Evolutionary conservation across 2,329 filamentous ascomycete genomes (phyloP).

Genomic region (Ophiostoma pallidulum): DNA sequence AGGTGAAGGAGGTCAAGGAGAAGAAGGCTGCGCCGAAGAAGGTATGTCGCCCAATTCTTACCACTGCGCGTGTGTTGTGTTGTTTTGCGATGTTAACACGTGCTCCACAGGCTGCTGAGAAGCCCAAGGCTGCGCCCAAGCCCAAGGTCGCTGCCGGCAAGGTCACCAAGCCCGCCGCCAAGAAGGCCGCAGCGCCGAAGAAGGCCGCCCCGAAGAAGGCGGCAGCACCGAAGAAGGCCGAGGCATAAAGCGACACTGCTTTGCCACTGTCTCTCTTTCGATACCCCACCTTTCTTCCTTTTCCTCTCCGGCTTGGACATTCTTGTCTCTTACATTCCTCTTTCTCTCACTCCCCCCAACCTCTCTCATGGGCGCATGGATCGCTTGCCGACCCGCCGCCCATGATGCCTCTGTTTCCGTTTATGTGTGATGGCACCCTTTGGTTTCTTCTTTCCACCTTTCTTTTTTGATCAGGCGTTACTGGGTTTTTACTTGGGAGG

Average conservation of each 20-base stretch:
- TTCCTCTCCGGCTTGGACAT: neutral
- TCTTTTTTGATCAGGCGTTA: slow-evolving; percentile 12
- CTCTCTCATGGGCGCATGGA: too few species aligned
- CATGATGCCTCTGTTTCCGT: slow-evolving; percentile 9
- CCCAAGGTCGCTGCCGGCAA: slow-evolving; percentile 61
- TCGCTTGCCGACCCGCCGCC: neutral
- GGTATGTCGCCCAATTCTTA: slow-evolving; percentile 22
- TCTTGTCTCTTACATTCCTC: neutral
- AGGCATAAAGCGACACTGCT: slow-evolving; percentile 12
- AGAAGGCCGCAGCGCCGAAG: slow-evolving; percentile 38
- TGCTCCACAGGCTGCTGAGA: slow-evolving; percentile 55
- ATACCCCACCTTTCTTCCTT: slow-evolving; percentile 12
- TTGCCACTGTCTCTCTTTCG: too few species aligned
- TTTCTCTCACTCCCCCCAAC: slow-evolving; percentile 20
- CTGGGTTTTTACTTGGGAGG: slow-evolving; percentile 11
- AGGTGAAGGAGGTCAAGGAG: slow-evolving; percentile 16
- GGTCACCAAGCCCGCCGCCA: slow-evolving; percentile 32
- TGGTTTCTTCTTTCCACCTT: slow-evolving; percentile 4
- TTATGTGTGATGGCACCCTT: slow-evolving; percentile 17
- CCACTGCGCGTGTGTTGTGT: slow-evolving; percentile 3
- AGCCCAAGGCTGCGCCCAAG: slow-evolving; percentile 62
- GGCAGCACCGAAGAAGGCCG: slow-evolving; percentile 22
- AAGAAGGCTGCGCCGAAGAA: slow-evolving; percentile 30
- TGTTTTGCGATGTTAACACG: slow-evolving; percentile 25
- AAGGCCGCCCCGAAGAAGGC: slow-evolving; percentile 38